Evolutionary conservation across 2,329 filamentous ascomycete species (phyloP).

Genomic region (Fusarium citri): DNA sequence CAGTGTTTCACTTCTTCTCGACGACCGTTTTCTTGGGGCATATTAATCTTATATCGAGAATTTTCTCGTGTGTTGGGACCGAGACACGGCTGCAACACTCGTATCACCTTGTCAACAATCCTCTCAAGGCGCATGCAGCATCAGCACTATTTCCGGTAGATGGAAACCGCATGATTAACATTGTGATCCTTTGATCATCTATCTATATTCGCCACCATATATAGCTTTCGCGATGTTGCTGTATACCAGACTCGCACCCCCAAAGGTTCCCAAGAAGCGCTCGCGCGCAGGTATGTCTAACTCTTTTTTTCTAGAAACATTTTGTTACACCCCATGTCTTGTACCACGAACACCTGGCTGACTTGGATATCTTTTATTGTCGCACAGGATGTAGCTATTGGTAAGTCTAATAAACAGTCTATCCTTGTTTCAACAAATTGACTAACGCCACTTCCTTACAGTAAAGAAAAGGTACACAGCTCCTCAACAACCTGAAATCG

Average conservation of each 20-base stretch:
- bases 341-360: constrained; percentile 11
- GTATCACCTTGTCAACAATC: not conserved
- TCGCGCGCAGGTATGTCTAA: constrained; percentile 57
- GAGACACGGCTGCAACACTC: not conserved
- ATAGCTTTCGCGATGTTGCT: constrained; percentile 60
- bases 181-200: constrained; percentile 40
- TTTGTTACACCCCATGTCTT: constrained; percentile 14
- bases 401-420: constrained; percentile 51
- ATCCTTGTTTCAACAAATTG: not conserved
- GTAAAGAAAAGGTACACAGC: constrained; percentile 62
- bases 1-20: constrained; percentile 12
- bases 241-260: constrained; percentile 67
- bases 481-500: not conserved
- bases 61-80: not conserved
- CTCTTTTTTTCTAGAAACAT: constrained; percentile 8
- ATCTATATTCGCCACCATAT: constrained; percentile 36
- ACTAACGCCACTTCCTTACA: constrained; percentile 44
- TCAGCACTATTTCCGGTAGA: constrained; percentile 19
- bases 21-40: constrained; percentile 6
- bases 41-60: constrained; percentile 2
- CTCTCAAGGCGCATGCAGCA: constrained; percentile 24
- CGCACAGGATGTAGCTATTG: constrained; percentile 63
- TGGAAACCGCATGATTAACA: constrained; percentile 39
- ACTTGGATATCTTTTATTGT: constrained; percentile 18
- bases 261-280: constrained; percentile 69